Evolutionary conservation across 495 filamentous ascomycete genomes (phyloP).

Genomic region (Xylaria scruposa): DNA sequence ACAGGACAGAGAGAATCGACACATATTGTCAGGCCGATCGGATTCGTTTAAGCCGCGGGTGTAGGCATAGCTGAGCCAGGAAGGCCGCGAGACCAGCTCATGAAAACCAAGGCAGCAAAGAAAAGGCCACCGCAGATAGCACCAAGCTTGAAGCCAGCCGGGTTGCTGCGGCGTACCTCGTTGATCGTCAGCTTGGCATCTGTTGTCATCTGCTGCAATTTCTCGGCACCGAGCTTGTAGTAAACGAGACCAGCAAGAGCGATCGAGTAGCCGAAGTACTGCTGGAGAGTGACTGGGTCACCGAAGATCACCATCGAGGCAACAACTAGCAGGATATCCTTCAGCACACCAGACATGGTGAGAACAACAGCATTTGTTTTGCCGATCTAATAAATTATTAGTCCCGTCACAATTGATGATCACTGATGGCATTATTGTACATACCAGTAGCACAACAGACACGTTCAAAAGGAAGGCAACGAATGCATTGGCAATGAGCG

Average conservation of each 20-base stretch:
- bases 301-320: conserved; percentile 87
- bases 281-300: conserved; percentile 76
- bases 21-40: background rate
- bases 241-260: conserved; percentile 86
- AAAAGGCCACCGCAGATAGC: conserved; percentile 64
- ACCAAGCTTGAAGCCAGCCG: conserved; percentile 74
- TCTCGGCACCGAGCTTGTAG: conserved; percentile 91
- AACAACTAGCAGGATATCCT: conserved; percentile 90
- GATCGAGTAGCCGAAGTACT: conserved; percentile 92
- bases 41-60: conserved; percentile 13
- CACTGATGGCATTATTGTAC: conserved; percentile 34
- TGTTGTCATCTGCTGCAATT: conserved; percentile 74
- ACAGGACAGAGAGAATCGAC: background rate
- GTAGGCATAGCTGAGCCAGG: conserved; percentile 23
- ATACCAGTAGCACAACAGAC: conserved; percentile 88
- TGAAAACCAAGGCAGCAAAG: conserved; percentile 69
- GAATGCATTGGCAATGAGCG: conserved; percentile 75
- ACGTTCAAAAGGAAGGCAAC: conserved; percentile 87
- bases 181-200: conserved; percentile 75
- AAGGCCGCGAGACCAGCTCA: conserved; percentile 44
- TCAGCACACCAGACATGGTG: conserved; percentile 93
- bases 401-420: conserved; percentile 27
- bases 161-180: conserved; percentile 77
- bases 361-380: conserved; percentile 93
- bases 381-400: conserved; percentile 71